These are phyloP conservation scores for Fusarium guadeloupense DNA, from an alignment of 2,329 filamentous ascomycete genomes.

Conservation along the genomic window DNA sequence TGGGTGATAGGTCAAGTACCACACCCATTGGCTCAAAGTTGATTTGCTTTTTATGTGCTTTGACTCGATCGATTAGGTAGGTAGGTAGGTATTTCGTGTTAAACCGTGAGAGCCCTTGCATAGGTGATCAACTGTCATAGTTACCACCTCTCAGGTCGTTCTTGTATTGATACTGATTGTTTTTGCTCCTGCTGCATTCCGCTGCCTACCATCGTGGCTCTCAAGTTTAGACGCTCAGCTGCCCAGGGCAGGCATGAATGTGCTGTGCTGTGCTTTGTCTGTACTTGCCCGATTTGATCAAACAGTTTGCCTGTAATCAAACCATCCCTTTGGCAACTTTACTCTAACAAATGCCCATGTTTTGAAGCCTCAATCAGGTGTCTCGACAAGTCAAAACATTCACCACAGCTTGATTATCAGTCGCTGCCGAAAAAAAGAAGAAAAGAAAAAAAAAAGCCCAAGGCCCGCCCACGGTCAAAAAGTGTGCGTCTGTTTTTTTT, in stretches of 20 bases:
- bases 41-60: not conserved
- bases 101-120: constrained; percentile 25
- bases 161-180: constrained; percentile 7
- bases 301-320: not conserved
- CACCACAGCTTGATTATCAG: not conserved
- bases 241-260: constrained; percentile 4
- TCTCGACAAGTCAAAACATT: not conserved
- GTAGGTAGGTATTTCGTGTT: no score
- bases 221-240: not conserved
- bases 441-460: no score
- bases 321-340: not conserved
- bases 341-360: not conserved
- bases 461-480: constrained; percentile 9
- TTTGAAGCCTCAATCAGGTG: not conserved
- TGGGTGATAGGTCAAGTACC: constrained; percentile 13
- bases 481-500: constrained; percentile 24
- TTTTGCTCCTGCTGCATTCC: constrained; percentile 4
- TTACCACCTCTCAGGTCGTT: not conserved
- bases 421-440: constrained; percentile 1
- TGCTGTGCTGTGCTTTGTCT: not conserved
- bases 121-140: constrained; percentile 4
- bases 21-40: not conserved
- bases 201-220: constrained; percentile 13
- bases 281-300: not conserved
- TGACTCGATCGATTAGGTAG: constrained; percentile 24